Evolutionary conservation across 768 basidiomycete genomes (phyloP).

Genomic region (Cystobasidiopsis lactophilus): DNA sequence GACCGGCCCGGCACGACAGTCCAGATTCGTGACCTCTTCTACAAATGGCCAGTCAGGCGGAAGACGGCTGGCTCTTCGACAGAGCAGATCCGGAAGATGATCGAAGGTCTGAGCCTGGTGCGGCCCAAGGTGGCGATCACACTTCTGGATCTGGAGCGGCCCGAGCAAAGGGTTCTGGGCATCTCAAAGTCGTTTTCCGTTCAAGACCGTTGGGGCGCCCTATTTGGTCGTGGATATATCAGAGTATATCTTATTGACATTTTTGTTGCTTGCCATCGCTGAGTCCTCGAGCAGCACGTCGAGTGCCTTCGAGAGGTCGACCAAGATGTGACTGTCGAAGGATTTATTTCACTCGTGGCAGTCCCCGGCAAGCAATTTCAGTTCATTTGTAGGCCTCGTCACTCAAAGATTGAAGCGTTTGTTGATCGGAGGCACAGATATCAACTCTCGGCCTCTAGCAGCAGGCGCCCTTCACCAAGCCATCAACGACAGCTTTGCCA

Average conservation of each 20-base stretch:
- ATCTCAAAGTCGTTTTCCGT: neutral
- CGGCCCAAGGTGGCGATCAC: neutral
- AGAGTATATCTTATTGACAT: too few relatives aligned
- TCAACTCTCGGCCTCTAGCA: slow-evolving; percentile 53
- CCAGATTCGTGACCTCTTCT: slow-evolving; percentile 69
- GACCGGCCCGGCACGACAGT: slow-evolving; percentile 46
- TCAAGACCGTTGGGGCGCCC: neutral
- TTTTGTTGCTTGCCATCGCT: too few relatives aligned
- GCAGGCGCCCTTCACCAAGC: slow-evolving; percentile 43
- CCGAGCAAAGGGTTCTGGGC: neutral
- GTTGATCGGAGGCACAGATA: slow-evolving; percentile 31
- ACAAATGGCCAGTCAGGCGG: slow-evolving; percentile 29
- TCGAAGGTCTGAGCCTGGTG: slow-evolving; percentile 6
- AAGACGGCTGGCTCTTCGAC: slow-evolving; percentile 2
- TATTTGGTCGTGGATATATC: neutral
- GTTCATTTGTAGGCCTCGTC: slow-evolving; percentile 42
- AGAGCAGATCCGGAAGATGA: neutral
- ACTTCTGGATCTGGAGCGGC: slow-evolving; percentile 4
- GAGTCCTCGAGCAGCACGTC: too few relatives aligned
- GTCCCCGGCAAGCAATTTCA: slow-evolving; percentile 43
- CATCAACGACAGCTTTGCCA: slow-evolving; percentile 43
- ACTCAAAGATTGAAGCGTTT: neutral
- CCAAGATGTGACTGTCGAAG: slow-evolving; percentile 41
- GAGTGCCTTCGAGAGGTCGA: too few relatives aligned
- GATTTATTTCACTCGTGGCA: slow-evolving; percentile 33